Conservation (phyloP, 2,329 filamentous ascomycete genomes). For the Juglanconis sp. region DNA sequence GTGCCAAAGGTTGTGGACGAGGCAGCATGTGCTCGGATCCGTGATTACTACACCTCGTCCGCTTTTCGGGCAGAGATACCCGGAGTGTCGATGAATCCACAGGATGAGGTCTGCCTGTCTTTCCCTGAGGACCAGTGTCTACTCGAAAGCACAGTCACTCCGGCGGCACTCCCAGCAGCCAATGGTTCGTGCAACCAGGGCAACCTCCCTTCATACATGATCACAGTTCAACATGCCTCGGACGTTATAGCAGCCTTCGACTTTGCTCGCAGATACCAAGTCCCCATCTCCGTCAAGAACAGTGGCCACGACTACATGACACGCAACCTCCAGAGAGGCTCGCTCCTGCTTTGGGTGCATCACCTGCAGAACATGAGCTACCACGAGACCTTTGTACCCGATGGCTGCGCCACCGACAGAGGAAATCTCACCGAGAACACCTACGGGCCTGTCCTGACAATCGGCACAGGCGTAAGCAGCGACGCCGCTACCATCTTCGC, state of each 20-base stretch:
- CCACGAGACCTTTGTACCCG: slow-evolving; percentile 21
- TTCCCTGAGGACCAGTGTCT: slow-evolving; percentile 27
- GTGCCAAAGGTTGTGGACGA: slow-evolving; percentile 16
- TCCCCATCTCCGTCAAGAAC: slow-evolving; percentile 30
- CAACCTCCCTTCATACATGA: slow-evolving; percentile 23
- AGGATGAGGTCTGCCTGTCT: slow-evolving; percentile 27
- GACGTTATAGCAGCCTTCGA: slow-evolving; percentile 22
- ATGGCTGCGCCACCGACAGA: slow-evolving; percentile 18
- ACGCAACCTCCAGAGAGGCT: slow-evolving; percentile 27
- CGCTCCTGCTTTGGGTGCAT: slow-evolving; percentile 29
- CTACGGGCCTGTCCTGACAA: slow-evolving; percentile 22
- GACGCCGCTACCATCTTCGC: slow-evolving; percentile 27
- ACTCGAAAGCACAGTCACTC: slow-evolving; percentile 23
- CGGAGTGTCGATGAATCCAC: slow-evolving; percentile 26
- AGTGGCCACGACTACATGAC: slow-evolving; percentile 33
- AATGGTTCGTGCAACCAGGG: slow-evolving; percentile 26
- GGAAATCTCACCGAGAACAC: slow-evolving; percentile 5
- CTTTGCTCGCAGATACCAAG: slow-evolving; percentile 22
- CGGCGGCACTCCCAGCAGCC: slow-evolving; percentile 19
- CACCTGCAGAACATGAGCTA: slow-evolving; percentile 24
- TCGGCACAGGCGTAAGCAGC: slow-evolving; percentile 28
- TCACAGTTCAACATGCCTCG: slow-evolving; percentile 20
- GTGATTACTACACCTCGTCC: slow-evolving; percentile 26
- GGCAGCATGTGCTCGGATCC: slow-evolving; percentile 22
- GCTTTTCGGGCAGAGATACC: slow-evolving; percentile 21